Conservation (phyloP, 768 basidiomycete species). For the Pleurotus cornucopiae region DNA sequence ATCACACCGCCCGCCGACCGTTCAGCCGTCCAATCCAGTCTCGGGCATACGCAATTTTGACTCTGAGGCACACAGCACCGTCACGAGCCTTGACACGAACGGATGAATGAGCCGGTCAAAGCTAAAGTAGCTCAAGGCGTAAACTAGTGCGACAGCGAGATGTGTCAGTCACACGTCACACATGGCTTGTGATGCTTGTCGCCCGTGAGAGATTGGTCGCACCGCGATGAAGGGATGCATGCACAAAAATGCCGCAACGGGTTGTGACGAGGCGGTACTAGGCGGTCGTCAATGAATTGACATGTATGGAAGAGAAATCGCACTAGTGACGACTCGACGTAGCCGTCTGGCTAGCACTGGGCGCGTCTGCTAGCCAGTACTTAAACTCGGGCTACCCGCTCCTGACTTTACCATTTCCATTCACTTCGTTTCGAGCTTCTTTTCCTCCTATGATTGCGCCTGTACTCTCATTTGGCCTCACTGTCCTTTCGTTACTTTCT, state of each 20-base stretch:
- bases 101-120: too few species aligned
- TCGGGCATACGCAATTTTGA: too few species aligned
- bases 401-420: slow-evolving; percentile 8
- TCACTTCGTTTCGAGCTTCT: slow-evolving; percentile 4
- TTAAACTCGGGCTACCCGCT: slow-evolving; percentile 5
- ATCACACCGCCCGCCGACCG: too few species aligned
- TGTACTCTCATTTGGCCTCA: slow-evolving; percentile 6
- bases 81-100: too few species aligned
- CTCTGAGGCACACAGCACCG: too few species aligned
- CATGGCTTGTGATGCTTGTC: too few species aligned
- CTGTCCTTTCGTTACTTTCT: slow-evolving; percentile 6
- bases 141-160: too few species aligned
- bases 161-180: too few species aligned
- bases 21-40: too few species aligned
- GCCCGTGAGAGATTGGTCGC: too few species aligned
- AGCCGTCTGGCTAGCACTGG: neutral
- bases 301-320: neutral
- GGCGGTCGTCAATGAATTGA: neutral
- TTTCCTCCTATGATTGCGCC: slow-evolving; percentile 6
- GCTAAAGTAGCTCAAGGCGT: too few species aligned
- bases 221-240: neutral
- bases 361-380: neutral
- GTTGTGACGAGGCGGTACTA: neutral
- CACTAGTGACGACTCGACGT: neutral
- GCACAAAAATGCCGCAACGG: neutral